Percentiles rank a stretch among this genome's conserved stretches.
These are phyloP conservation scores for Scutellaria minor DNA, from an alignment of 257 asterid genomes.

Conservation along the genomic window DNA sequence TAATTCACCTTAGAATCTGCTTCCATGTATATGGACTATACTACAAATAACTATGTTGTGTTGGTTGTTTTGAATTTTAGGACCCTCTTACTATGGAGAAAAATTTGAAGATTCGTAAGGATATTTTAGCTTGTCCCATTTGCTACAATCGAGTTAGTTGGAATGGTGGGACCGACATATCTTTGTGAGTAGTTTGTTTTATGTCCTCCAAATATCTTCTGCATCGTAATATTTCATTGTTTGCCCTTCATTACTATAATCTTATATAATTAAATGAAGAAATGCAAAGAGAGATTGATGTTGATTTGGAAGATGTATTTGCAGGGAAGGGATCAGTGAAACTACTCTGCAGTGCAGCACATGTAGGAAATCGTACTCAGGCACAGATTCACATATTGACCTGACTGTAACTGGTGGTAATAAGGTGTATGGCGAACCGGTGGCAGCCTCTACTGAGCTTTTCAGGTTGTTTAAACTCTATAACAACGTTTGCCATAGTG, in stretches of 20 bases:
- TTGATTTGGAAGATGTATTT: conserved; percentile 3
- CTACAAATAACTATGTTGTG: background rate
- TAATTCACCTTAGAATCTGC: background rate
- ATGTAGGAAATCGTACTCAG: conserved; percentile 67
- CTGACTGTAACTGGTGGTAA: conserved; percentile 64
- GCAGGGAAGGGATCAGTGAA: conserved; percentile 58
- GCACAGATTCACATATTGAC: conserved; percentile 67
- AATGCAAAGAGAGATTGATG: background rate
- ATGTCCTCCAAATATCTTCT: background rate
- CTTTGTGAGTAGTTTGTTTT: conserved; percentile 52
- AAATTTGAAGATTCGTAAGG: conserved; percentile 48
- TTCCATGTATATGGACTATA: background rate
- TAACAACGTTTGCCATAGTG: background rate
- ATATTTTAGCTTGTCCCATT: conserved; percentile 79
- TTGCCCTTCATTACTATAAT: background rate
- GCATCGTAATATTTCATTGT: background rate
- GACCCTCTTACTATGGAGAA: conserved; percentile 52
- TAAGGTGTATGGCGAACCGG: conserved; percentile 68
- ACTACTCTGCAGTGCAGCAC: conserved; percentile 59
- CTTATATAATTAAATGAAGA: too few relatives aligned
- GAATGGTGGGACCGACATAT: conserved; percentile 43
- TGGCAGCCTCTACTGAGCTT: conserved; percentile 75
- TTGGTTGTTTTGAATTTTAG: conserved; percentile 42
- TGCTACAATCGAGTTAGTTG: conserved; percentile 57
- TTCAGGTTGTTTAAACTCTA: conserved; percentile 55